Conservation (phyloP, 2,329 filamentous ascomycete genomes). For the Botrytis fabae region DNA sequence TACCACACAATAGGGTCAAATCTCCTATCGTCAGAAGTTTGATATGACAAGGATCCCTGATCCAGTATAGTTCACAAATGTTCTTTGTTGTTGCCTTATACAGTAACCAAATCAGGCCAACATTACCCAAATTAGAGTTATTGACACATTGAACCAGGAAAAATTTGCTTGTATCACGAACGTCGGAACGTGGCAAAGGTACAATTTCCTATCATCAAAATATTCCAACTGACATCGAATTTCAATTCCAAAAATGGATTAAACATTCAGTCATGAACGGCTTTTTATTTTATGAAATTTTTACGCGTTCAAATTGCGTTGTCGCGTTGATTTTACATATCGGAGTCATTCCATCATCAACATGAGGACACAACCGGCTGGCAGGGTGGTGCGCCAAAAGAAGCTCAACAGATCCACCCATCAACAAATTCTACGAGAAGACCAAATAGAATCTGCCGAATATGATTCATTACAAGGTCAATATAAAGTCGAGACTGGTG, state of each 20-base stretch:
- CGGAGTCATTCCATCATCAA: conserved; percentile 28
- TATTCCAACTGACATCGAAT: conserved; percentile 30
- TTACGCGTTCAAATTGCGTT: conserved; percentile 32
- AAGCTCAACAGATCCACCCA: conserved; percentile 54
- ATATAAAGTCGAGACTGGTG: conserved; percentile 88
- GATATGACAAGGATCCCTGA: conserved; percentile 16
- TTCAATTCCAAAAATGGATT: conserved; percentile 28
- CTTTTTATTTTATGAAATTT: conserved; percentile 32
- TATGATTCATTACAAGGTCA: conserved; percentile 75
- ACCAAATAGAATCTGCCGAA: conserved; percentile 82
- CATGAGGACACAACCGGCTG: conserved; percentile 36
- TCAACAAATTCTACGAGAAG: conserved; percentile 69
- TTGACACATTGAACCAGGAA: conserved; percentile 23
- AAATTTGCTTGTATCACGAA: conserved; percentile 24
- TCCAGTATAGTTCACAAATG: conserved; percentile 10
- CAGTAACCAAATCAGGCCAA: conserved; percentile 1
- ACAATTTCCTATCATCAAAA: conserved; percentile 35
- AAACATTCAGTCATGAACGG: conserved; percentile 36
- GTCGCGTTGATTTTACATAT: conserved; percentile 23
- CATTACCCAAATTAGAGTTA: conserved; percentile 22
- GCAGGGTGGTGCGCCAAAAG: conserved; percentile 47
- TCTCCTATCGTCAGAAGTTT: conserved; percentile 20
- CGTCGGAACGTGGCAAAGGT: conserved; percentile 22
- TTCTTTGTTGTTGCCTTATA: conserved; percentile 15
- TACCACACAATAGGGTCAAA: not conserved